Evolutionary conservation across 495 filamentous ascomycete species (phyloP), one percentile per base, ranked within the genome.

Genomic region (Neurospora sp.): DNA sequence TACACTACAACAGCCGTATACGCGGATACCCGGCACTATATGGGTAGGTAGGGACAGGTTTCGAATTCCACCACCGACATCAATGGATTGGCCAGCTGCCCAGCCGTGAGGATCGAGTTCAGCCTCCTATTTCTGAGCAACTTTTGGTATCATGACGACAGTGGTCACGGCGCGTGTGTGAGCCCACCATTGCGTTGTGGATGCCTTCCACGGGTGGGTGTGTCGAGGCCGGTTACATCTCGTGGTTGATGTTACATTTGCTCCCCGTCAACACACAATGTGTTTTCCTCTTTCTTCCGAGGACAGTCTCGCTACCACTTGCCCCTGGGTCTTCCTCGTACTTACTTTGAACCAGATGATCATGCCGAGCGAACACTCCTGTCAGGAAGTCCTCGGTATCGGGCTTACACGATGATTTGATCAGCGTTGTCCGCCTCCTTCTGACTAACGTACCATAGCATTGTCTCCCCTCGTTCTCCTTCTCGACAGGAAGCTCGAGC

Each of bases 61-160:
- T 42, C n/a, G 42, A 38, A 35, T 27, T 59, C 48, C 11, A 27
- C 12, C 53, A 16, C 14, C 22, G 53, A 65, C 53, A 65, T 65
- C 53, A 65, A 65, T 35, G 53, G 31, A 31, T 65, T 35, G 53
- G 53, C 41, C 44, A 44, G 31, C 35, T 18, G 69, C 61, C 74
- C 72, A 41, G 71, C 70, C 14, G 37, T 38, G 22, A 68, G 72
- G 70, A 48, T 72, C 68, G 65, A 73, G 74, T 73, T 76, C 65
- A 72, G 72, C 70, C 72, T 72, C 72, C 69, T 20, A 69, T 69
- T 75, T 73, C 16, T 22, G 59, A 71, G 39, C 53, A 31, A 35
- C 22, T 20, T 20, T 59, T 68, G 68, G 74, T 73, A 27, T 68
- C 72, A 76, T 68, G 41, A 42, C 41, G 59, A 39, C 53, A 18